Base-by-base conservation (phyloP, 805 yeast species). In the Citeromyces matritensis region DNA sequence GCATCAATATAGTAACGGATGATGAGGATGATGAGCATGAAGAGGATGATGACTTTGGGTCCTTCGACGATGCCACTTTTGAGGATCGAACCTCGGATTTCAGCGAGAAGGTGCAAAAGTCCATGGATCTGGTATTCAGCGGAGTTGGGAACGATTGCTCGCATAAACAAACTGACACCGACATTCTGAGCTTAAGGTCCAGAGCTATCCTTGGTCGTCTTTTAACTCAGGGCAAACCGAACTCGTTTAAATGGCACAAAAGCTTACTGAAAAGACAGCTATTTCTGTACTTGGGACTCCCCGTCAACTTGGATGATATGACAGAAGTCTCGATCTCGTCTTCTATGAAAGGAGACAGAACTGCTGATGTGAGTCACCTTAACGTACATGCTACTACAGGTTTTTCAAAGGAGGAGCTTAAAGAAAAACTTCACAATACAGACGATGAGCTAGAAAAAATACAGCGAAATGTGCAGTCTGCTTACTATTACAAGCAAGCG, bases 241-340 rank as follows among this genome's bases (percentile, higher is more conserved):
- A 62, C 19, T 79, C 76, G 1, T 63, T 74, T 11, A 74, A 73
- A 36, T 83, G 94, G 94, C 66, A 64, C 27, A 63, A 63, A 33
- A 75, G 81, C 45, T 59, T 72, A 12, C 63, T 79, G 15, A 66
- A 85, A 31, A 67, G 78, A 41, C 71, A 69, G 40, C 50, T 83
- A 23, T 57, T 79, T 23, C 57, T 75, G 12, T 65, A 73, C 19
- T 54, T 83, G 28, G 85, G 86, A 1, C 65, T 83, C 2, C 93
- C 93, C 0, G 66, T 80, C 26, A 76, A 77, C 42, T 54, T 76
- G 10, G 84, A 76, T 47, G 80, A 75, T 24, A 17, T 15, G n/a
- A 10, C 23, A 9, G 9, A 19, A 17, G 27, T 28, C 10, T 7
- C 25, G 23, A 27, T 38, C 41, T 6, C 27, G 42, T 13, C 11